These are phyloP conservation scores for Plasmodium cynomolgi DNA, from an alignment of 169 alveolate genomes.

Conservation along the genomic window DNA sequence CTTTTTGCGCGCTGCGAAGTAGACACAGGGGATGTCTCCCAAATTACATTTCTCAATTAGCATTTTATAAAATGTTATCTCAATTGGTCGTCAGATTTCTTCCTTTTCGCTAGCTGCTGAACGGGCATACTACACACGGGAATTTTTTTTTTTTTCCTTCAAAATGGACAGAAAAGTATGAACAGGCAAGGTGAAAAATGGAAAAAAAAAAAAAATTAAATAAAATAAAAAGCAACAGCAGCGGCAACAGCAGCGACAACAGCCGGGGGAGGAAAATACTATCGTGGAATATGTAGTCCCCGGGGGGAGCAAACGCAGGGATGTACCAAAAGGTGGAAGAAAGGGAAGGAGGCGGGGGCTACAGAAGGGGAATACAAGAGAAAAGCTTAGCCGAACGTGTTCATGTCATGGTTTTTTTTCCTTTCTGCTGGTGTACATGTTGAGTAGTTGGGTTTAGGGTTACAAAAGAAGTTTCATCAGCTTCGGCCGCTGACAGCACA, in stretches of 20 bases:
- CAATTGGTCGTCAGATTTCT: neutral
- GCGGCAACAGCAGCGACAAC: neutral
- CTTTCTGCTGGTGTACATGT: neutral
- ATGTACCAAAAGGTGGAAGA: neutral
- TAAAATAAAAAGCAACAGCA: neutral
- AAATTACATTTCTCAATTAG: conserved; percentile 56
- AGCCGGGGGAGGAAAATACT: neutral
- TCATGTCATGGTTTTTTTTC: neutral
- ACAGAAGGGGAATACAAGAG: neutral
- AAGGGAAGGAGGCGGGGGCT: neutral
- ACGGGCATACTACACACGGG: neutral
- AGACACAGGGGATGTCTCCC: neutral
- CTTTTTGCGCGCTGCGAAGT: neutral
- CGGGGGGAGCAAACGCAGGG: neutral
- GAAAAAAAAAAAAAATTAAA: neutral
- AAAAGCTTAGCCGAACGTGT: neutral
- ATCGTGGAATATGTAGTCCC: neutral
- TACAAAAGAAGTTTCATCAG: neutral
- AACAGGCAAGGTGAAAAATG: neutral
- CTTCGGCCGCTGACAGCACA: neutral
- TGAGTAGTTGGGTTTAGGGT: neutral
- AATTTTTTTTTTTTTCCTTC: neutral
- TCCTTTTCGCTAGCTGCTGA: neutral
- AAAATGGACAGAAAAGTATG: neutral
- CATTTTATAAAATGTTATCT: conserved; percentile 45